Evolutionary conservation across 257 asterid species (phyloP).

Genomic region (Agastache rugosa): DNA sequence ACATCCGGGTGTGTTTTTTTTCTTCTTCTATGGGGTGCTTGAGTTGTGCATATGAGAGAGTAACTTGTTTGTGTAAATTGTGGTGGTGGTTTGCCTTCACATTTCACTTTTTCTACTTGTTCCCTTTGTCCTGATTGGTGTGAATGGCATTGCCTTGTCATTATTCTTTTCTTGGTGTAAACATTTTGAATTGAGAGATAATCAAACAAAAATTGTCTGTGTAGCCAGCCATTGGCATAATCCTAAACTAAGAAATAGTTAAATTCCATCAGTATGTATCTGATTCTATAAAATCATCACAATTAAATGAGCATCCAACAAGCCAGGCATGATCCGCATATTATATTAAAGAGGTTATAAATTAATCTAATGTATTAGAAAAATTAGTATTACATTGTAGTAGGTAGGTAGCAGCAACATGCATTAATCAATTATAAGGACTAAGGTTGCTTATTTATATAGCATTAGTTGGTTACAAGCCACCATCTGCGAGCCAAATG

Average conservation of each 20-base stretch:
- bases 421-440: not conserved
- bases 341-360: too few species aligned
- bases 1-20: slow-evolving; percentile 33
- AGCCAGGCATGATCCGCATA: not conserved
- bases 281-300: not conserved
- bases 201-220: not conserved
- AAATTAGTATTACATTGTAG: not conserved
- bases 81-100: slow-evolving; percentile 28
- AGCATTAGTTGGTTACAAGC: slow-evolving; percentile 5
- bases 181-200: slow-evolving; percentile 19
- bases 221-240: not conserved
- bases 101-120: not conserved
- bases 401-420: not conserved
- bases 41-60: slow-evolving; percentile 47
- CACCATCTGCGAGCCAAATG: not conserved
- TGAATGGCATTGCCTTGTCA: slow-evolving; percentile 27
- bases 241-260: not conserved
- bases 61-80: slow-evolving; percentile 47
- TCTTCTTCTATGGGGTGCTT: slow-evolving; percentile 19
- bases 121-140: slow-evolving; percentile 25
- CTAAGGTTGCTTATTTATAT: not conserved
- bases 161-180: slow-evolving; percentile 36
- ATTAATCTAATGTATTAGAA: not conserved
- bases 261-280: too few species aligned
- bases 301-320: not conserved